Conservation (phyloP, 345 rosid species). For the Eucalyptus decipiens region DNA sequence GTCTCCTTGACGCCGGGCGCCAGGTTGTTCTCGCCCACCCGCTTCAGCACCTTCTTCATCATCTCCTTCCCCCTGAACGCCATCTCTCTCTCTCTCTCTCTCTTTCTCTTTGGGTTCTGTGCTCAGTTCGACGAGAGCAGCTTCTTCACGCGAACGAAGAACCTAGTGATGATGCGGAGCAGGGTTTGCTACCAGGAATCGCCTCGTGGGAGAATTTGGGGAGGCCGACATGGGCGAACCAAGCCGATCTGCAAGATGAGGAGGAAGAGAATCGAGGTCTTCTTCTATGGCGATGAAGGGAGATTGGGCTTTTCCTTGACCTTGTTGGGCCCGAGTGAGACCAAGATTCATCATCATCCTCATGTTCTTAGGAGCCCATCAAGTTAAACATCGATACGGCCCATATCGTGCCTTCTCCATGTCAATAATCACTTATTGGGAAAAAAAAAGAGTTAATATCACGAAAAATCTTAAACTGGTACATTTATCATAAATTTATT, state of each 20-base stretch:
- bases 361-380: not conserved
- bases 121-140: not conserved
- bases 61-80: not conserved
- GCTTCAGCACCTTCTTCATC: conserved; percentile 63
- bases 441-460: no score
- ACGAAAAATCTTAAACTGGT: rapidly evolving
- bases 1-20: conserved; percentile 50
- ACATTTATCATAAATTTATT: no score
- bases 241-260: not conserved
- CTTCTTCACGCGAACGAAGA: not conserved
- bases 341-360: not conserved
- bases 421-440: not conserved
- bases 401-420: no score
- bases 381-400: not conserved
- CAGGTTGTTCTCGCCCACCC: conserved; percentile 52
- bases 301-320: not conserved
- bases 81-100: not conserved
- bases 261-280: not conserved
- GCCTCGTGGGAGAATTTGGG: not conserved
- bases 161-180: not conserved
- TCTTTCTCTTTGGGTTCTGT: not conserved
- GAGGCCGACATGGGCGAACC: not conserved
- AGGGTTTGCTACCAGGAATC: not conserved
- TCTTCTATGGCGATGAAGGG: not conserved
- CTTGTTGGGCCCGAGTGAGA: not conserved